phyloP scores from a whole-genome alignment of 805 yeast genomes.

The Lipomyces yamanashiensis region DNA sequence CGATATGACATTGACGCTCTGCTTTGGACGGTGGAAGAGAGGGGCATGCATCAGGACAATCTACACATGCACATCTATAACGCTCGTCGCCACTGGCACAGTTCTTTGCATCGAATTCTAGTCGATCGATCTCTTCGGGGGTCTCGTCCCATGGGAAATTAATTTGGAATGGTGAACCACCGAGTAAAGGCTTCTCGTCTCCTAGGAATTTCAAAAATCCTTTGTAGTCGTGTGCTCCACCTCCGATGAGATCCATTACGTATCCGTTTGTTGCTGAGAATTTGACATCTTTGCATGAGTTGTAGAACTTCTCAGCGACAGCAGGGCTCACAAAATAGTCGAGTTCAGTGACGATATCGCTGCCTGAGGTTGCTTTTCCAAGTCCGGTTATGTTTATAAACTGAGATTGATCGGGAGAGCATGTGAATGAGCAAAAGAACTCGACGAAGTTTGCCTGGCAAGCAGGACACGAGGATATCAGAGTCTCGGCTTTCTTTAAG shows the following conservation, averaged over 20 bases:
- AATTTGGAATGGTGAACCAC: conserved; percentile 96
- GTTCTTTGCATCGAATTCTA: conserved; percentile 36
- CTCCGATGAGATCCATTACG: conserved; percentile 97
- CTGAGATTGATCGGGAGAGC: conserved; percentile 79
- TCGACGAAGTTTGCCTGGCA: conserved; percentile 83
- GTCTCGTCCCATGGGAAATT: conserved; percentile 63
- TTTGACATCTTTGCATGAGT: conserved; percentile 87
- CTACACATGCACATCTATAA: conserved; percentile 87
- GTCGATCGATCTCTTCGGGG: conserved; percentile 28
- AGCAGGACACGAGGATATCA: conserved; percentile 92
- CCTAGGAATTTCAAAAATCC: conserved; percentile 87
- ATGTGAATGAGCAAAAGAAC: conserved; percentile 82
- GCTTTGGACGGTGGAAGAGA: conserved; percentile 51
- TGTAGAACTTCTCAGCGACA: conserved; percentile 69
- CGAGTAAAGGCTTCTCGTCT: conserved; percentile 89
- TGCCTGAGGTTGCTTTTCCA: conserved; percentile 50
- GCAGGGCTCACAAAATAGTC: conserved; percentile 61
- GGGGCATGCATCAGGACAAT: conserved; percentile 85
- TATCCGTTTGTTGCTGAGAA: conserved; percentile 93
- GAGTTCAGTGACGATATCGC: conserved; percentile 70
- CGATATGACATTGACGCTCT: conserved; percentile 56
- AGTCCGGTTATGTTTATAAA: conserved; percentile 71
- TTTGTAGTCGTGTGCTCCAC: conserved; percentile 82
- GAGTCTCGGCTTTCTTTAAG: conserved; percentile 73
- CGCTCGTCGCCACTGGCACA: conserved; percentile 64